A percentile compares a stretch with the other conserved stretches of the same genome.
These are phyloP conservation scores for Rickenella mellea DNA, from an alignment of 768 basidiomycete genomes.

Conservation along the genomic window DNA sequence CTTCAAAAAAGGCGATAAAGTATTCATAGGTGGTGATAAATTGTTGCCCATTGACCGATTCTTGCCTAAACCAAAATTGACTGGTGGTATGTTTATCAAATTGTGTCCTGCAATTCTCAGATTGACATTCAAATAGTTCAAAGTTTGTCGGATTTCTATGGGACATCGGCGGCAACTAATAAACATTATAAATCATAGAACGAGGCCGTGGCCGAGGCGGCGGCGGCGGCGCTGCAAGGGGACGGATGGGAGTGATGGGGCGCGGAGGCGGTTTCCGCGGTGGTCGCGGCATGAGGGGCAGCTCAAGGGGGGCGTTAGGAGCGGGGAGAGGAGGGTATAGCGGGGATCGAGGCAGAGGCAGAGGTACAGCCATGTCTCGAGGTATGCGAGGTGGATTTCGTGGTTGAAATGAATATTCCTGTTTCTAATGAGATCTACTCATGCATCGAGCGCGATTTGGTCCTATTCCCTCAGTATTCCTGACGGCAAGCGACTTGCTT, in stretches of 20 bases:
- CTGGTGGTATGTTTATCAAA: constrained; percentile 39
- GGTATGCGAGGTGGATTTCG: constrained; percentile 41
- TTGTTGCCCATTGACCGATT: constrained; percentile 93
- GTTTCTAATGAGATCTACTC: too few species aligned
- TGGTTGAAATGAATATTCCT: constrained; percentile 30
- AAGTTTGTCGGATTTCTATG: constrained; percentile 12
- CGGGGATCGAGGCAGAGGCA: constrained; percentile 34
- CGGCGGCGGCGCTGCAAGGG: constrained; percentile 20
- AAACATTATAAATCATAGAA: constrained; percentile 7
- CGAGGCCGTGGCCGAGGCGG: constrained; percentile 21
- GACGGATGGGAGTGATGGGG: constrained; percentile 4
- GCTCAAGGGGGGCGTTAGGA: constrained; percentile 17
- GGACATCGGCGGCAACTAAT: constrained; percentile 18
- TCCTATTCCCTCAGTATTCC: too few species aligned
- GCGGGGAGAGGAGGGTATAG: constrained; percentile 31
- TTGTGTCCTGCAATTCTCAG: not conserved
- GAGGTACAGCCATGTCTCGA: constrained; percentile 29
- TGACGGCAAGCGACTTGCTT: too few species aligned
- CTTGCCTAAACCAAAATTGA: constrained; percentile 87
- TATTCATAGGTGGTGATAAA: constrained; percentile 97
- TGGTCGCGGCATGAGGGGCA: constrained; percentile 18
- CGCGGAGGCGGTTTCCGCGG: constrained; percentile 9
- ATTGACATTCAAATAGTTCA: constrained; percentile 26
- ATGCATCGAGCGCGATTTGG: too few species aligned
- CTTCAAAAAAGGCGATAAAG: constrained; percentile 97